Conservation (phyloP, 2,329 filamentous ascomycete genomes). For the Pseudogymnoascus destructans region DNA sequence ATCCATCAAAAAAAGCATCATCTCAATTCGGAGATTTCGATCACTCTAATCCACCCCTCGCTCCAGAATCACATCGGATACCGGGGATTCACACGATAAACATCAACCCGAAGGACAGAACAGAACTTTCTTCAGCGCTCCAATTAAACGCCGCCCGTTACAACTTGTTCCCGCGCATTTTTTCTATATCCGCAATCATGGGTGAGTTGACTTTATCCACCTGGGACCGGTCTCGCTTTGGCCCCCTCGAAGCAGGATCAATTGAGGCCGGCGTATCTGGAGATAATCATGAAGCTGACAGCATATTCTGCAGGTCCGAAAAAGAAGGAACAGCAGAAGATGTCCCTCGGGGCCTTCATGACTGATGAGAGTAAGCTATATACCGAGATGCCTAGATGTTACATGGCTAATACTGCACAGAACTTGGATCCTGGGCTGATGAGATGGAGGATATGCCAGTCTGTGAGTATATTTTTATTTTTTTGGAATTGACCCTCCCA, state of each 20-base stretch:
- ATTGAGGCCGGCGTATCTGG: background rate
- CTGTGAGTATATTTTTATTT: slow-evolving; percentile 21
- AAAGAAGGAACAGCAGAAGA: slow-evolving; percentile 78
- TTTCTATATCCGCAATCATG: slow-evolving; percentile 9
- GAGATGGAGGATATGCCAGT: slow-evolving; percentile 71
- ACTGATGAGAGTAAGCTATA: slow-evolving; percentile 65
- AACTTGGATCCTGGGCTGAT: slow-evolving; percentile 90
- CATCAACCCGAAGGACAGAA: slow-evolving; percentile 5
- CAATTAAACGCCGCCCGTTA: background rate
- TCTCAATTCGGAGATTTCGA: slow-evolving; percentile 9
- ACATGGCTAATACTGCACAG: slow-evolving; percentile 34
- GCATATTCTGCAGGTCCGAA: slow-evolving; percentile 30
- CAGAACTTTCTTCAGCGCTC: background rate
- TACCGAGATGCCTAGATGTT: slow-evolving; percentile 31
- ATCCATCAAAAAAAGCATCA: slow-evolving; percentile 8
- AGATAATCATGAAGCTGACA: background rate
- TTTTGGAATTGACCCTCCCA: background rate
- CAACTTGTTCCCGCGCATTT: slow-evolving; percentile 1
- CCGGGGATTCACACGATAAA: slow-evolving; percentile 6
- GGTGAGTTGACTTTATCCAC: background rate
- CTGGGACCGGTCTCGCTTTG: background rate
- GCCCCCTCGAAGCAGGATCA: background rate
- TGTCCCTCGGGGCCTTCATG: slow-evolving; percentile 95
- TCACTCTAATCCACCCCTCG: slow-evolving; percentile 2
- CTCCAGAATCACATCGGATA: slow-evolving; percentile 6